phyloP scores from a whole-genome alignment of 805 yeast species.

The Candida stauntonica region DNA sequence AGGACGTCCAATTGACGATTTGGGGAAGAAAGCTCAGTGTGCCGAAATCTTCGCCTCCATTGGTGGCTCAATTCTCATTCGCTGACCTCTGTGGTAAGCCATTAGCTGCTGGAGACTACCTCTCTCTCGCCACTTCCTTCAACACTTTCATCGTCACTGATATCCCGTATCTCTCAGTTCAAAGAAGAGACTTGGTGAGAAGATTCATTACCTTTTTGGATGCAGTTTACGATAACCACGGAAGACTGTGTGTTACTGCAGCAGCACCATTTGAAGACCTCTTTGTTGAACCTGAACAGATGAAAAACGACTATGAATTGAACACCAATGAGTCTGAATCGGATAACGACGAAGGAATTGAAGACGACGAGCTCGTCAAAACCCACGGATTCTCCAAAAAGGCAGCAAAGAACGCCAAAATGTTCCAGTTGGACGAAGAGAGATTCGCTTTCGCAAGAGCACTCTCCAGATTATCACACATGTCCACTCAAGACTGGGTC shows the following conservation, averaged over 20 bases:
- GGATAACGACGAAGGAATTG: conserved; percentile 13
- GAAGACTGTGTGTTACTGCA: conserved; percentile 82
- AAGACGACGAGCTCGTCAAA: conserved; percentile 49
- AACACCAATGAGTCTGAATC: conserved; percentile 18
- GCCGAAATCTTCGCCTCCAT: conserved; percentile 70
- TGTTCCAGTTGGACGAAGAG: conserved; percentile 92
- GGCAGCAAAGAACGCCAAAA: conserved; percentile 62
- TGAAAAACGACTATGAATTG: conserved; percentile 33
- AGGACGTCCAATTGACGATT: conserved; percentile 43
- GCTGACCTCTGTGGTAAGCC: conserved; percentile 83
- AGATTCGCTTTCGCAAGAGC: conserved; percentile 97
- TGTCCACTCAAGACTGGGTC: conserved; percentile 93
- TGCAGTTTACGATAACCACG: conserved; percentile 91
- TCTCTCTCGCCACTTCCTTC: conserved; percentile 73
- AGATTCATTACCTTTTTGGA: conserved; percentile 92
- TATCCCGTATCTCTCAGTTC: conserved; percentile 77
- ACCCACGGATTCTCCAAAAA: conserved; percentile 74
- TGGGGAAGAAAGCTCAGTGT: conserved; percentile 87
- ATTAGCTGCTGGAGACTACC: conserved; percentile 90
- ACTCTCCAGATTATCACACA: conserved; percentile 81
- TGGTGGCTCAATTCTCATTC: conserved; percentile 88
- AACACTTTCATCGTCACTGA: conserved; percentile 85
- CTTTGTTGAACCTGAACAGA: conserved; percentile 76
- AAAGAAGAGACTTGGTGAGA: conserved; percentile 79
- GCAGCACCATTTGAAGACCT: conserved; percentile 81